Conservation (phyloP, 306 rosid genomes). For the Citrullus amarus region DNA sequence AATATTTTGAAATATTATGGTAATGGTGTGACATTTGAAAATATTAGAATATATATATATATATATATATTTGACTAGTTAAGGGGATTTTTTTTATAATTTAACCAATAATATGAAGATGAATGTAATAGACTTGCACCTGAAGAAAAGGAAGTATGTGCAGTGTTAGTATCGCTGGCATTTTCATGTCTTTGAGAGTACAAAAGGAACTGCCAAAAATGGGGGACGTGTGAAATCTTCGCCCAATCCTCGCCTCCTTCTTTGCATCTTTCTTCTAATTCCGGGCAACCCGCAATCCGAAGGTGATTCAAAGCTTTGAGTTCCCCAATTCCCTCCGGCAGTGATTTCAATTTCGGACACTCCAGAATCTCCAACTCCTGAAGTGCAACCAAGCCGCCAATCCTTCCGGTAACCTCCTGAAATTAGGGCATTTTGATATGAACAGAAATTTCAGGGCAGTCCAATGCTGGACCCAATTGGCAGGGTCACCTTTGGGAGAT, state of each 20-base stretch:
- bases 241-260: background rate
- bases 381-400: background rate
- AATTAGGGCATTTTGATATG: background rate
- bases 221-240: background rate
- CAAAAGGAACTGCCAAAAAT: background rate
- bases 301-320: background rate
- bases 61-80: too few species aligned
- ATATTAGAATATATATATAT: too few species aligned
- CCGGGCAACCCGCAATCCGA: background rate
- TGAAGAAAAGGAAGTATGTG: too few species aligned
- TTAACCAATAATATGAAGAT: too few species aligned
- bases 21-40: too few species aligned
- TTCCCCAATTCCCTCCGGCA: background rate
- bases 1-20: too few species aligned
- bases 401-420: background rate
- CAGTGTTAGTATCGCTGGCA: too few species aligned
- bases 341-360: background rate
- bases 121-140: too few species aligned
- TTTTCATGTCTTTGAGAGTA: too few species aligned
- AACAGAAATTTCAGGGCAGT: background rate
- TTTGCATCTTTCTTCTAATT: background rate
- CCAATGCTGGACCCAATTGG: background rate
- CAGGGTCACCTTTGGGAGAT: background rate
- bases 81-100: too few species aligned
- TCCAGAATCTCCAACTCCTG: background rate